Evolutionary conservation across 306 rosid species (phyloP), one percentile per base, ranked within the genome.

Genomic region (Oemleria cerasiformis): DNA sequence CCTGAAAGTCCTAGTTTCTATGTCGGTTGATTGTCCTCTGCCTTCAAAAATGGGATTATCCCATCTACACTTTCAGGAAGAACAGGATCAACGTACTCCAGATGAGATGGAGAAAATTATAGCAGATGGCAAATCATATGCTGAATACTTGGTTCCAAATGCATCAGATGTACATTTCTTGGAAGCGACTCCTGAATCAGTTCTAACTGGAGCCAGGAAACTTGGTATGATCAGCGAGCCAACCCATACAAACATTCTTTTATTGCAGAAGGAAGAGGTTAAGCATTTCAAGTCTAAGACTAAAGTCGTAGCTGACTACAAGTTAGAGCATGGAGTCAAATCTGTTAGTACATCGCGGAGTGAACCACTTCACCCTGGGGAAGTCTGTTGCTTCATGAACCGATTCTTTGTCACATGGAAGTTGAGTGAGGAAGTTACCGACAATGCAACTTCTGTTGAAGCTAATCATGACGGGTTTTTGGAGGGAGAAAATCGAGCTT

Each of bases 311-410:
- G 59, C 82, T 21, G 80, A 84, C 56, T 60, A 47, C 43, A 67
- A 78, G 67, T 58, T 80, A 55, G 84, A 86, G 58, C 70, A 70
- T 56, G 87, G 58, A 30, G 74, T 67, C 59, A 74, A 77, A 70
- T 77, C 68, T 75, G 80, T 73, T 73, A 55, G 65, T 59, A 56
- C 68, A 66, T 72, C 21, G 23, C 43, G 38, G 42, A 70, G 80
- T 40, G 82, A 85, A 72, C 86, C 77, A 59, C 83, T 94, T 77
- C 75, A 67, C 58, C 79, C 58, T 5, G 91, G 90, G 68, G 8
- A 86, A 75, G 75, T 65, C 45, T 85, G 88, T 78, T 84, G 83
- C 85, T 87, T 91, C 82, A 94, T 94, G 96, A 82, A 83, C 85
- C 88, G 99, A 62, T 91, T 87, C 82, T 63, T 86, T 74, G 67